Conservation (phyloP, 768 basidiomycete species). For the Amyloporia xantha region DNA sequence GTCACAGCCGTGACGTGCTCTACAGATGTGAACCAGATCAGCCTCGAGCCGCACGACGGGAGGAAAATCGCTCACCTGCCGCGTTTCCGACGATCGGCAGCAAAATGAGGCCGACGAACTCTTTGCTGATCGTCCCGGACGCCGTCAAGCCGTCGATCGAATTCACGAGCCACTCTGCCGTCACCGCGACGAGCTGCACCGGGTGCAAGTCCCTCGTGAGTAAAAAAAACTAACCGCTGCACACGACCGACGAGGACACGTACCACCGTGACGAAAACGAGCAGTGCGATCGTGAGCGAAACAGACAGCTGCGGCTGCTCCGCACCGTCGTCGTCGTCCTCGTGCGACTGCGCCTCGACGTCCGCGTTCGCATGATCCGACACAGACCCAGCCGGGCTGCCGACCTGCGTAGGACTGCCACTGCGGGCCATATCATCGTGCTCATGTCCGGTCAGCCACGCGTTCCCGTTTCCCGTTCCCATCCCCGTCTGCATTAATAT, state of each 20-base stretch:
- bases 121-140: slow-evolving; percentile 51
- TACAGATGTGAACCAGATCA: slow-evolving; percentile 16
- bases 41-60: not conserved
- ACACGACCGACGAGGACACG: slow-evolving; percentile 8
- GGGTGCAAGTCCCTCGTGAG: not conserved
- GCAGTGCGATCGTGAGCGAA: slow-evolving; percentile 27
- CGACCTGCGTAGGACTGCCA: no score
- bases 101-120: slow-evolving; percentile 83
- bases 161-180: slow-evolving; percentile 63
- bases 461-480: no score
- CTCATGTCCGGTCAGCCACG: no score
- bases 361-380: slow-evolving; percentile 8
- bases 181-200: slow-evolving; percentile 40
- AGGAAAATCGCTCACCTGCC: slow-evolving; percentile 39
- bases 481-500: no score
- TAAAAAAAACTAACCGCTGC: not conserved
- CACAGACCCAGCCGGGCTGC: not conserved
- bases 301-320: slow-evolving; percentile 31
- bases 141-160: slow-evolving; percentile 73
- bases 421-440: no score
- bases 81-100: slow-evolving; percentile 92
- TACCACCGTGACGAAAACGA: slow-evolving; percentile 35
- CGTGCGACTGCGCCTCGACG: slow-evolving; percentile 4
- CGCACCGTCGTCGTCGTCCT: slow-evolving; percentile 22
- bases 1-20: slow-evolving; percentile 91